Evolutionary conservation across 2,329 filamentous ascomycete species (phyloP).

Genomic region (Aspergillus ibericus): DNA sequence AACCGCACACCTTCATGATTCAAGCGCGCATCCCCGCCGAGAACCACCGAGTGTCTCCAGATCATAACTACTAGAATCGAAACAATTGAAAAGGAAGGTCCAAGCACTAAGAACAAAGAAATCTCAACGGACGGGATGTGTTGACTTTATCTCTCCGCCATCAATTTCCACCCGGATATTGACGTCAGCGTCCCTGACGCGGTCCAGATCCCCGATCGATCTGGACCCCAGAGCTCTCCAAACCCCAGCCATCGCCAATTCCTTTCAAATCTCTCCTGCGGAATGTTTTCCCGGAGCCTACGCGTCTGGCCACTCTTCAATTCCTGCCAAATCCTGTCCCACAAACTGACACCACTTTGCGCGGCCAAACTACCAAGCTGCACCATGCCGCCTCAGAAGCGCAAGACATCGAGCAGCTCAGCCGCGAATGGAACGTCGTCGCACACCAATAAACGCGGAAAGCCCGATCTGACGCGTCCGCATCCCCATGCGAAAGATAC

Average conservation of each 20-base stretch:
- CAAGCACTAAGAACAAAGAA: too few species aligned
- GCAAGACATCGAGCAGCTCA: constrained; percentile 21
- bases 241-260: not conserved
- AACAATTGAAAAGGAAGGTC: too few species aligned
- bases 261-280: not conserved
- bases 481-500: constrained; percentile 41
- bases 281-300: not conserved
- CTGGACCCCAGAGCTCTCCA: not conserved
- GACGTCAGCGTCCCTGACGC: constrained; percentile 1
- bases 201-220: constrained; percentile 6
- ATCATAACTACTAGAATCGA: too few species aligned
- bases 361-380: not conserved
- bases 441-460: constrained; percentile 21
- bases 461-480: constrained; percentile 19
- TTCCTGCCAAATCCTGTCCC: not conserved
- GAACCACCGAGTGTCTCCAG: too few species aligned
- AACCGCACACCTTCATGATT: too few species aligned
- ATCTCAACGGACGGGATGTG: too few species aligned
- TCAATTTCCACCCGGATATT: not conserved
- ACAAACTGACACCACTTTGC: not conserved
- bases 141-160: too few species aligned
- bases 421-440: constrained; percentile 4
- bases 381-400: constrained; percentile 28
- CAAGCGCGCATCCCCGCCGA: too few species aligned
- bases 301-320: not conserved